These are phyloP conservation scores for Colletotrichum chlorophyti DNA, from an alignment of 2,329 filamentous ascomycete genomes.

Conservation along the genomic window DNA sequence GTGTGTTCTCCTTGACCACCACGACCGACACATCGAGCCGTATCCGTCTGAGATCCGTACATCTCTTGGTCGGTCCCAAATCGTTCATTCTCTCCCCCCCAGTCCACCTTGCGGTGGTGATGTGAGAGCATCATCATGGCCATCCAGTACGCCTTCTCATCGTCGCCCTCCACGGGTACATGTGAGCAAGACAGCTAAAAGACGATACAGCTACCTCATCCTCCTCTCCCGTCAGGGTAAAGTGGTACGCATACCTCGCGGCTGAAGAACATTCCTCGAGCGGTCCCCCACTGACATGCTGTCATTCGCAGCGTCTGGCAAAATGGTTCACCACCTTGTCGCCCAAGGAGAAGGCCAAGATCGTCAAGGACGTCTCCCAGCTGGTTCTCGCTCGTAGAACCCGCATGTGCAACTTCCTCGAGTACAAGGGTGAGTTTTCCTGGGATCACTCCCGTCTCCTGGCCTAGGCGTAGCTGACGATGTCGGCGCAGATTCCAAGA, in stretches of 20 bases:
- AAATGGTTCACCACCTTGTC: slow-evolving; percentile 99
- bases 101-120: slow-evolving; percentile 23
- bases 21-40: neutral
- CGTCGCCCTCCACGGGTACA: neutral
- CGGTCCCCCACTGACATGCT: neutral
- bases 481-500: slow-evolving; percentile 80
- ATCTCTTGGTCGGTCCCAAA: slow-evolving; percentile 1
- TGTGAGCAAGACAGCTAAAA: slow-evolving; percentile 22
- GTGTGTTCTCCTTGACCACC: slow-evolving; percentile 7
- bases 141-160: slow-evolving; percentile 46
- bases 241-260: slow-evolving; percentile 73
- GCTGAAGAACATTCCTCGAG: neutral
- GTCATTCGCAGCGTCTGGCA: slow-evolving; percentile 77
- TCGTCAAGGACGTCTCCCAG: slow-evolving; percentile 99
- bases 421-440: slow-evolving; percentile 83
- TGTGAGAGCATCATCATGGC: slow-evolving; percentile 44
- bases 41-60: slow-evolving; percentile 18
- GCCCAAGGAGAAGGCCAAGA: slow-evolving; percentile 98
- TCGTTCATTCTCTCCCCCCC: slow-evolving; percentile 26
- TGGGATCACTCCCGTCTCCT: neutral
- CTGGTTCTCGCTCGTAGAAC: slow-evolving; percentile 94
- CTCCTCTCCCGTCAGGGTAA: slow-evolving; percentile 98
- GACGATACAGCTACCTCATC: slow-evolving; percentile 81
- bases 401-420: slow-evolving; percentile 99
- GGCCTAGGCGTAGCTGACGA: slow-evolving; percentile 5